Evolutionary conservation across 2,329 filamentous ascomycete genomes (phyloP).

Genomic region (Penicillium paneum): DNA sequence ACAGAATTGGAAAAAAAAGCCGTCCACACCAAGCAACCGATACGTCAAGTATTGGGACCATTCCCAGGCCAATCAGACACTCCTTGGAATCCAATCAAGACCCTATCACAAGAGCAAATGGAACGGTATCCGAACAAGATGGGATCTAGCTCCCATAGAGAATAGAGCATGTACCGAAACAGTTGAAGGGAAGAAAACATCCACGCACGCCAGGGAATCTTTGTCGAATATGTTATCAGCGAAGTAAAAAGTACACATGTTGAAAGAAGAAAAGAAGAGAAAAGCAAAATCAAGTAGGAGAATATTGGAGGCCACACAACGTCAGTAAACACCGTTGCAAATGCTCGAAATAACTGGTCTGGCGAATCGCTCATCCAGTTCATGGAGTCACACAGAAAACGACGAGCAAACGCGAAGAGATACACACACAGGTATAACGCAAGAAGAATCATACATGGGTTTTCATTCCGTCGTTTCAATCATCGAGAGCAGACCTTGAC

Average conservation of each 20-base stretch:
- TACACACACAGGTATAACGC: conserved; percentile 22
- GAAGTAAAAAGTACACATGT: conserved; percentile 22
- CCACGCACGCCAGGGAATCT: conserved; percentile 23
- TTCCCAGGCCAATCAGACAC: background rate
- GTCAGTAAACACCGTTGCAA: conserved; percentile 34
- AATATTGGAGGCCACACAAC: conserved; percentile 33
- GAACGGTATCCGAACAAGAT: background rate
- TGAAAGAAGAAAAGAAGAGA: conserved; percentile 16
- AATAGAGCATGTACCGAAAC: conserved; percentile 3
- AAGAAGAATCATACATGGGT: conserved; percentile 30
- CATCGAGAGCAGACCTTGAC: conserved; percentile 76
- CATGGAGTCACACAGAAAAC: conserved; percentile 29
- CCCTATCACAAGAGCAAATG: background rate
- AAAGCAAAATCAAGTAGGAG: conserved; percentile 30
- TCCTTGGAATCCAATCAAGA: background rate
- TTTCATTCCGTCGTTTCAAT: conserved; percentile 25
- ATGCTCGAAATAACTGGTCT: conserved; percentile 33
- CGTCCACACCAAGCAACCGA: background rate
- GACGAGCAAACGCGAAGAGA: conserved; percentile 22
- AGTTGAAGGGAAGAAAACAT: conserved; percentile 6
- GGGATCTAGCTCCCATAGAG: background rate
- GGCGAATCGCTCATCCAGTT: conserved; percentile 38
- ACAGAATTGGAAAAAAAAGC: background rate
- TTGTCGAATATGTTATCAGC: conserved; percentile 22
- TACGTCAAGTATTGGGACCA: background rate